Percentiles rank a stretch among this genome's conserved stretches.
These are phyloP conservation scores for Coriaria nepalensis DNA, from an alignment of 306 rosid genomes.

Conservation along the genomic window DNA sequence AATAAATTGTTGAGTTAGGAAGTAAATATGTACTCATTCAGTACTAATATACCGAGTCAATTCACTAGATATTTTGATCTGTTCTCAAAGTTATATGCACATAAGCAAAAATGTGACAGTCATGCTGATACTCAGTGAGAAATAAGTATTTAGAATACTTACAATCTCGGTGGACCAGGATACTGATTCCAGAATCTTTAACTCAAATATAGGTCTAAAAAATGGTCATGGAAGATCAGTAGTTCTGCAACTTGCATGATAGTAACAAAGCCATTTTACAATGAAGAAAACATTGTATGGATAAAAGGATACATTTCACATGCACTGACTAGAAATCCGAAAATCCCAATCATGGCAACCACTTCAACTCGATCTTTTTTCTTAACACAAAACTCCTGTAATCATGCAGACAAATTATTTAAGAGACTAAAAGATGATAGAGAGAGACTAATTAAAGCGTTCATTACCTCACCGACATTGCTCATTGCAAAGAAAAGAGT, in stretches of 20 bases:
- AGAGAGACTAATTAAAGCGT: neutral
- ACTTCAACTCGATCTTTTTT: slow-evolving; percentile 46
- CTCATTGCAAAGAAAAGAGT: slow-evolving; percentile 51
- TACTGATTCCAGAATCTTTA: slow-evolving; percentile 36
- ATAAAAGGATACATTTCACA: slow-evolving; percentile 46
- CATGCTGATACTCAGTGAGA: too few species aligned
- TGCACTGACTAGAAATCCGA: slow-evolving; percentile 32
- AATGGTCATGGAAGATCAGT: slow-evolving; percentile 12
- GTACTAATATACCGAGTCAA: neutral
- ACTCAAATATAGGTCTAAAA: slow-evolving; percentile 39
- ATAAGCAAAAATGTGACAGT: too few species aligned
- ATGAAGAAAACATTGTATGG: neutral
- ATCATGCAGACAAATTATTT: neutral
- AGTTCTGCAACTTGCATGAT: neutral
- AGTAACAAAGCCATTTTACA: slow-evolving; percentile 4
- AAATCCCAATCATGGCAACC: slow-evolving; percentile 46
- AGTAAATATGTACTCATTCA: neutral
- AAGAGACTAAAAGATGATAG: neutral
- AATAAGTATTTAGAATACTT: slow-evolving; percentile 14
- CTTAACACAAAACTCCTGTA: slow-evolving; percentile 63
- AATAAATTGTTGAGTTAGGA: neutral
- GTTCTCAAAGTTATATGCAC: neutral
- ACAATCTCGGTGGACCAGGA: slow-evolving; percentile 41
- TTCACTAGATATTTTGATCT: neutral
- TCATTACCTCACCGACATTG: slow-evolving; percentile 55